phyloP scores from a whole-genome alignment of 2,329 filamentous ascomycete species.

The Fusarium acutatum region DNA sequence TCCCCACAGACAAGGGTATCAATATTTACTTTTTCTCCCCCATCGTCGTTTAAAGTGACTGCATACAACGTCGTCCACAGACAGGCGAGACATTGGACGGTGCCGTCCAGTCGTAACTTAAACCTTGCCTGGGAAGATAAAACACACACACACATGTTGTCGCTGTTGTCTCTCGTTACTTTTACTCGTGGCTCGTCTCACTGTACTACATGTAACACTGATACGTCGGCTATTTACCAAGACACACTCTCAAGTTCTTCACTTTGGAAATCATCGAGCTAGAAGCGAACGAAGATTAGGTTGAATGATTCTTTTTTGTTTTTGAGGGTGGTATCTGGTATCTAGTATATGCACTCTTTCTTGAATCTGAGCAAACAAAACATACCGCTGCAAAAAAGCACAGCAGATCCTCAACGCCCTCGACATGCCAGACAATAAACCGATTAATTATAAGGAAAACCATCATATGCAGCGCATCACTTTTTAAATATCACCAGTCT shows the following conservation, averaged over 20 bases:
- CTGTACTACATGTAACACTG: constrained; percentile 2
- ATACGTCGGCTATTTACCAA: constrained; percentile 13
- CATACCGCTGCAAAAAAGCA: constrained; percentile 1
- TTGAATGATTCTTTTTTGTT: neutral
- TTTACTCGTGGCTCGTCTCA: constrained; percentile 24
- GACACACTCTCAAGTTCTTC: neutral
- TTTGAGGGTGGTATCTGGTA: constrained; percentile 11
- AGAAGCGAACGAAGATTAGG: neutral
- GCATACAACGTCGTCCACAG: constrained; percentile 5
- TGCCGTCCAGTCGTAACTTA: constrained; percentile 32
- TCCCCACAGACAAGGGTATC: neutral
- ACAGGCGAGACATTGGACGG: constrained; percentile 31
- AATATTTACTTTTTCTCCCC: neutral
- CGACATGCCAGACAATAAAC: constrained; percentile 16
- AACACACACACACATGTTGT: neutral
- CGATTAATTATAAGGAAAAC: neutral
- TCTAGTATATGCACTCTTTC: constrained; percentile 24
- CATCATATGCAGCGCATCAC: neutral
- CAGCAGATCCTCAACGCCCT: constrained; percentile 30
- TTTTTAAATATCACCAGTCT: constrained; percentile 56
- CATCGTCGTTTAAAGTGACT: neutral
- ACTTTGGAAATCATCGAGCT: neutral
- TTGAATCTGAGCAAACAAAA: constrained; percentile 14
- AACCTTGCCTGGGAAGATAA: constrained; percentile 7
- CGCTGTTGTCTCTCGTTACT: constrained; percentile 22